Evolutionary conservation across 805 yeast genomes (phyloP).

Genomic region (Tetrapisispora phaffii): DNA sequence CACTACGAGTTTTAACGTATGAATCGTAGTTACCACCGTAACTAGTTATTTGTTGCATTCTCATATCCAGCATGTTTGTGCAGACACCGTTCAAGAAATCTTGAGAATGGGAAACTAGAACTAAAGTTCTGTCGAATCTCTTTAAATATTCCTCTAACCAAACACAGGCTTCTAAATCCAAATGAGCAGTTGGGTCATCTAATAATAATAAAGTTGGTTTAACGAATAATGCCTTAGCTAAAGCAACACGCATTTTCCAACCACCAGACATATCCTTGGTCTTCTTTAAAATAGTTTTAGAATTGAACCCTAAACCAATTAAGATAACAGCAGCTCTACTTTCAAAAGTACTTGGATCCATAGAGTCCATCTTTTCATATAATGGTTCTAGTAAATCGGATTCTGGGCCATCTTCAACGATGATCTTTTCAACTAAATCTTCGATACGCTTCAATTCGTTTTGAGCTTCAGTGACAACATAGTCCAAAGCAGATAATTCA

Average conservation of each 20-base stretch:
- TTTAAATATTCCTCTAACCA: conserved; percentile 98
- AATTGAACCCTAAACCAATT: conserved; percentile 94
- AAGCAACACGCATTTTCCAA: conserved; percentile 99
- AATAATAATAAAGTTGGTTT: conserved; percentile 89
- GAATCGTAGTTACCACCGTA: conserved; percentile 99
- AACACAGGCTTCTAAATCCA: conserved; percentile 98
- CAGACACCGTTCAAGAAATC: conserved; percentile 99
- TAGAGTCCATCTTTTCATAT: conserved; percentile 88
- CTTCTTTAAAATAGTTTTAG: conserved; percentile 76
- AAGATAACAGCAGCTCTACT: conserved; percentile 90
- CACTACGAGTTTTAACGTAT: conserved; percentile 87
- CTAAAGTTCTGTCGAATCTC: conserved; percentile 86
- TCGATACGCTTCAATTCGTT: conserved; percentile 82
- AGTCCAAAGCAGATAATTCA: conserved; percentile 85
- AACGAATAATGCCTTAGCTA: conserved; percentile 94
- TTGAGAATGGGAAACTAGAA: conserved; percentile 94
- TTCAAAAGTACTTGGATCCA: conserved; percentile 96
- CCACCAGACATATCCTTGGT: conserved; percentile 99
- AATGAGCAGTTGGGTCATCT: conserved; percentile 99
- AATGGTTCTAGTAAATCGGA: conserved; percentile 72
- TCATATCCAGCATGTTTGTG: conserved; percentile 96
- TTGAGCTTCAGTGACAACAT: conserved; percentile 96
- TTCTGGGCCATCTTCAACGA: conserved; percentile 92
- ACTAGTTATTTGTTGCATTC: conserved; percentile 59
- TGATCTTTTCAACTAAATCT: conserved; percentile 78